phyloP scores from a whole-genome alignment of 441 rosid species.

The Rhodomyrtus psidioides region DNA sequence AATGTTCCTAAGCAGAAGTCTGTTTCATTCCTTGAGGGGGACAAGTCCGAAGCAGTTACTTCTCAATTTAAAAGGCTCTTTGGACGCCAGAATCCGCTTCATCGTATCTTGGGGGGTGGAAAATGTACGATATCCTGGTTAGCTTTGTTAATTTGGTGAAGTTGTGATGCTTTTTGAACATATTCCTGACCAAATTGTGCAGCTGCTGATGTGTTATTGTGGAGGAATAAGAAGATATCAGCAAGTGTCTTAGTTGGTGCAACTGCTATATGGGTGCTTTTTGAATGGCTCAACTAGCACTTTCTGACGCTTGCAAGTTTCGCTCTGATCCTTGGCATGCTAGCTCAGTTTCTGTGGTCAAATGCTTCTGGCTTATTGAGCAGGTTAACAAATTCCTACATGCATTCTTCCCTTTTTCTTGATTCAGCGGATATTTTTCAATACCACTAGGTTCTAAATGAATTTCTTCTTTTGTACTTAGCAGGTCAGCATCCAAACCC shows the following conservation, averaged over 20 bases:
- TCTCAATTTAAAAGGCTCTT: constrained; percentile 59
- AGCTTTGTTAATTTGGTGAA: neutral
- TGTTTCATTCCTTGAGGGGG: constrained; percentile 57
- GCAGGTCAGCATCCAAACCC: constrained; percentile 54
- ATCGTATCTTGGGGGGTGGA: constrained; percentile 83
- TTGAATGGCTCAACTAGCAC: constrained; percentile 94
- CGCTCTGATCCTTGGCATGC: constrained; percentile 69
- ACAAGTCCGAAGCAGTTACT: constrained; percentile 29
- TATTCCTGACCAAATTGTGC: constrained; percentile 1
- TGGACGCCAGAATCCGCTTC: constrained; percentile 73
- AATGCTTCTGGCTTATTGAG: constrained; percentile 64
- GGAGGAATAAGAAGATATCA: constrained; percentile 99
- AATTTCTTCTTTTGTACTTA: neutral
- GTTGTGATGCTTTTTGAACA: neutral
- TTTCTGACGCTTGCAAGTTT: constrained; percentile 59
- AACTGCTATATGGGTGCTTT: constrained; percentile 81
- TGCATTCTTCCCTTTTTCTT: neutral
- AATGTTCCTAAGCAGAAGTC: constrained; percentile 54
- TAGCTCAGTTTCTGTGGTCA: constrained; percentile 74
- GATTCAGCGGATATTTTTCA: neutral
- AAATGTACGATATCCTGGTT: constrained; percentile 35
- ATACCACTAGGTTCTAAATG: neutral
- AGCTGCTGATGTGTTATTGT: constrained; percentile 99
- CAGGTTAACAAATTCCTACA: constrained; percentile 29
- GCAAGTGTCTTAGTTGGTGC: constrained; percentile 65